Percentiles rank a stretch among this genome's conserved stretches.
Evolutionary conservation across 2,329 filamentous ascomycete species (phyloP).

Genomic region (Didymella arachidicola): DNA sequence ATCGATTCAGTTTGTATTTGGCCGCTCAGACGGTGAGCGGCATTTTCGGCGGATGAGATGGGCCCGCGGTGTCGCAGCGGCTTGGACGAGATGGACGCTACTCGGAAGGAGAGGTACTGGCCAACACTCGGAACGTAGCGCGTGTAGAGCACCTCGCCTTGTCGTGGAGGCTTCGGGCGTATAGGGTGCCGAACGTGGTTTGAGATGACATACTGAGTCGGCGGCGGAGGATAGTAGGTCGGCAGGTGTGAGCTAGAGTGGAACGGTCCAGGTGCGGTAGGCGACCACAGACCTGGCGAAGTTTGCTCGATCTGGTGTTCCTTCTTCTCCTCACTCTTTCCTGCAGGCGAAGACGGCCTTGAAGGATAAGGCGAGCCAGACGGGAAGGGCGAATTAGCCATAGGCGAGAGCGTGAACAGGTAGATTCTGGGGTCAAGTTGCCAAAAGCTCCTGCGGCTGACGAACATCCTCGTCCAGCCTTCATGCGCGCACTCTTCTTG

Average conservation of each 20-base stretch:
- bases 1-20: slow-evolving; percentile 60
- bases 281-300: slow-evolving; percentile 51
- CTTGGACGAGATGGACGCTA: slow-evolving; percentile 73
- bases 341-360: slow-evolving; percentile 59
- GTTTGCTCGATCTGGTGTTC: slow-evolving; percentile 42
- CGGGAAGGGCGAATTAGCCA: slow-evolving; percentile 58
- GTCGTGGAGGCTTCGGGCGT: slow-evolving; percentile 84
- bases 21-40: slow-evolving; percentile 42
- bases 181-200: slow-evolving; percentile 83
- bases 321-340: slow-evolving; percentile 35
- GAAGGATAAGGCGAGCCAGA: slow-evolving; percentile 60
- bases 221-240: slow-evolving; percentile 87
- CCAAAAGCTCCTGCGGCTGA: slow-evolving; percentile 85
- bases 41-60: slow-evolving; percentile 32
- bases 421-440: slow-evolving; percentile 88
- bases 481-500: slow-evolving; percentile 68
- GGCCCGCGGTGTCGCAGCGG: slow-evolving; percentile 72
- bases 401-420: slow-evolving; percentile 80
- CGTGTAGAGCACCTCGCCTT: slow-evolving; percentile 90
- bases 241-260: slow-evolving; percentile 84
- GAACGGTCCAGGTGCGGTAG: slow-evolving; percentile 70
- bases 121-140: slow-evolving; percentile 82
- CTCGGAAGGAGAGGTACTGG: slow-evolving; percentile 88
- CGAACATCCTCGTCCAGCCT: slow-evolving; percentile 82
- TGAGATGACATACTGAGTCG: slow-evolving; percentile 81